A percentile compares a stretch with the other conserved stretches of the same genome.
phyloP scores from a whole-genome alignment of 179 eudicot species.

The Pouteria campechiana region DNA sequence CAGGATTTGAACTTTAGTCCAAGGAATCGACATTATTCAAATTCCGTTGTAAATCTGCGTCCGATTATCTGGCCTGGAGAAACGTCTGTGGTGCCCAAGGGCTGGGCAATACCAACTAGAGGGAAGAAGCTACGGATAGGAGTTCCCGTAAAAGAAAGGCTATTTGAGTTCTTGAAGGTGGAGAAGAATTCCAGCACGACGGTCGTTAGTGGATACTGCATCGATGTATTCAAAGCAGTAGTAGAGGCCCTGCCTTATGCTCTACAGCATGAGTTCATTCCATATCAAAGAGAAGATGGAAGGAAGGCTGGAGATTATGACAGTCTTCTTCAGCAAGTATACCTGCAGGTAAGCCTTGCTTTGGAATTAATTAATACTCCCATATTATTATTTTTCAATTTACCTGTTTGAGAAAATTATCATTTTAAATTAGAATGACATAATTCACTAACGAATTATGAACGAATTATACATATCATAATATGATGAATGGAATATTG shows the following conservation, averaged over 20 bases:
- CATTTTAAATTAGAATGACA: too few relatives aligned
- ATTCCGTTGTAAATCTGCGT: background rate
- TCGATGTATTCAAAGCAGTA: slow-evolving; percentile 16
- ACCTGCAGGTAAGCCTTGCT: too few relatives aligned
- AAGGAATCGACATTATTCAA: slow-evolving; percentile 3
- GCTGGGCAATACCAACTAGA: slow-evolving; percentile 22
- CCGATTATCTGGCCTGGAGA: slow-evolving; percentile 38
- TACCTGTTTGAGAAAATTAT: too few relatives aligned
- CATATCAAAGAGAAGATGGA: slow-evolving; percentile 6
- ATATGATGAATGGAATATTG: too few relatives aligned
- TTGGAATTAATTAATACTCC: too few relatives aligned
- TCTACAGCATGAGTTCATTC: slow-evolving; percentile 10
- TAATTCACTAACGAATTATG: too few relatives aligned
- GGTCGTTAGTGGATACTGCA: slow-evolving; percentile 4
- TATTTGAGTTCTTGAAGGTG: slow-evolving; percentile 24
- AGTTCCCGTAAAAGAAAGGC: slow-evolving; percentile 18
- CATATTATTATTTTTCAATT: too few relatives aligned
- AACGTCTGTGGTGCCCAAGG: slow-evolving; percentile 6
- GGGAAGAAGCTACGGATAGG: slow-evolving; percentile 28
- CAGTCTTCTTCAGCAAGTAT: slow-evolving; percentile 3
- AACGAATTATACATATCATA: too few relatives aligned
- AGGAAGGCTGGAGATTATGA: slow-evolving; percentile 1
- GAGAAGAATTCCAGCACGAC: background rate
- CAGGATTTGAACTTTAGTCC: too few relatives aligned
- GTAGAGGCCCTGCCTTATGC: slow-evolving; percentile 6